phyloP scores from a whole-genome alignment of 176 grass and related monocot species.

The Hordeum vulgare region MorexV3_pseudomolecules_assembly NC_058523.1:31680803-31681302 shows the following conservation, averaged over 20 bases:
- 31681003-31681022: background rate
- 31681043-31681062: background rate
- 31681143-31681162: background rate
- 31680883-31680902: conserved; percentile 2
- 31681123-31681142: background rate
- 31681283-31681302: background rate
- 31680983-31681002: background rate
- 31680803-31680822: conserved; percentile 5
- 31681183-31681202: background rate
- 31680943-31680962: background rate
- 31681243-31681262: background rate
- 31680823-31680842: conserved; percentile 8
- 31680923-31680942: background rate
- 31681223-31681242: background rate
- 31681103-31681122: background rate
- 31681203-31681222: background rate
- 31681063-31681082: conserved; percentile 10
- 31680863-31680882: background rate
- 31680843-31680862: background rate
- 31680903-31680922: conserved; percentile 18
- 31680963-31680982: background rate
- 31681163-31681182: background rate
- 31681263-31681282: background rate
- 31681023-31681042: background rate
- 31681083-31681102: background rate